phyloP scores from a whole-genome alignment of 441 rosid genomes.

The Gossypium lobatum region DNA sequence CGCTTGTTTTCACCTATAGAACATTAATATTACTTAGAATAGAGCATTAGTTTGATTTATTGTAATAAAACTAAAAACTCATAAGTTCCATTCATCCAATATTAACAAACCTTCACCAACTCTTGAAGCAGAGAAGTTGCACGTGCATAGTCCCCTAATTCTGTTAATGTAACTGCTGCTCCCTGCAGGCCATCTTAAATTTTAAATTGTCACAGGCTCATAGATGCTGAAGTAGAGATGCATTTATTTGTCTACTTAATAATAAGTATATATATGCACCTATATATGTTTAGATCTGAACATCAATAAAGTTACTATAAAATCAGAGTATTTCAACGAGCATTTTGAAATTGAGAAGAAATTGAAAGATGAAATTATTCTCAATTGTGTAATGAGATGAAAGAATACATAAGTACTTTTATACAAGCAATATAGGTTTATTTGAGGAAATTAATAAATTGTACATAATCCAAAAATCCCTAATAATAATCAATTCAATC shows the following conservation, averaged over 20 bases:
- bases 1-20: slow-evolving; percentile 66
- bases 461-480: too few species aligned
- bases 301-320: neutral
- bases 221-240: slow-evolving; percentile 10
- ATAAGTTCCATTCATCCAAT: slow-evolving; percentile 10
- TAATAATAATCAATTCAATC: too few species aligned
- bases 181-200: slow-evolving; percentile 53
- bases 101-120: slow-evolving; percentile 62
- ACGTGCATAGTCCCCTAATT: slow-evolving; percentile 69
- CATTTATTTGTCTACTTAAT: slow-evolving; percentile 8
- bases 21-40: slow-evolving; percentile 19
- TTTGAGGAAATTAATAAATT: too few species aligned
- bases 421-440: too few species aligned
- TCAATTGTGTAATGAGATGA: too few species aligned
- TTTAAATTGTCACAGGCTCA: slow-evolving; percentile 10
- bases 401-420: too few species aligned
- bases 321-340: too few species aligned
- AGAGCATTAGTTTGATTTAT: slow-evolving; percentile 14
- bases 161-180: slow-evolving; percentile 76
- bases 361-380: too few species aligned
- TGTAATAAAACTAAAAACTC: slow-evolving; percentile 3
- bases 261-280: neutral
- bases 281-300: neutral
- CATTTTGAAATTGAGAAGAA: too few species aligned
- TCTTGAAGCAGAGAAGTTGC: slow-evolving; percentile 69